Evolutionary conservation across 345 rosid genomes (phyloP), one percentile per base, ranked within the genome.

Genomic region (Arabis hirsuta): DNA sequence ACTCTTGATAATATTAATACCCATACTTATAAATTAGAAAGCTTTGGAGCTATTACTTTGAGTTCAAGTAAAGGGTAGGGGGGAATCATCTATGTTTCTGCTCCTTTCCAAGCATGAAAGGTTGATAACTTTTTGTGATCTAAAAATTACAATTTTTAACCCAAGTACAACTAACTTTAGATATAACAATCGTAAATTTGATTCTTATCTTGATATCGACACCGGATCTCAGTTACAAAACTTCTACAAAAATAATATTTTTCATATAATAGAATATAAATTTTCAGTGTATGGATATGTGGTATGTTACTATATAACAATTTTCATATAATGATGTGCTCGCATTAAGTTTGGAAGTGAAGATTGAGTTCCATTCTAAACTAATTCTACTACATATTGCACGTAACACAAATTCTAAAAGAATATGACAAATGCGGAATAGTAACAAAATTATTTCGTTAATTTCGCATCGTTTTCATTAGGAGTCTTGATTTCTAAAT

Each of bases 51-150:
- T 31, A 50, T 50, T 20, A 43, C 72, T 66, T 73, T 42, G 55
- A 51, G 39, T 66, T 66, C 54, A 73, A 66, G 78, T 58, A 73
- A 73, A 73, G 72, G 60, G 5, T 0, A 32, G 8, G 7, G 56
- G 3, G 19, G 16, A 65, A 56, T 65, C 39, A 65, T 65, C 29
- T 12, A 73, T 57, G 67, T 41, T 65, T n/a, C 8, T 65, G 38
- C 53, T 65, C 46, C 46, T 73, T 65, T 48, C 20, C 54, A 13
- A 66, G 11, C 72, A 65, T 42, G 38, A 47, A 73, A 57, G 46
- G 19, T 48, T 57, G 9, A 46, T 66, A 11, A 7, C 60, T 48
- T 55, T 73, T 65, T 34, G 22, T 63, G n/a, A n/a, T n/a, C n/a
- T n/a, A n/a, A n/a, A 9, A 31, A 22, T 22, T 22, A 72, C 42